Percentiles rank a stretch among this genome's conserved stretches.
Conservation (phyloP, 495 filamentous ascomycete genomes). For the Neohortaea acidophila region DNA sequence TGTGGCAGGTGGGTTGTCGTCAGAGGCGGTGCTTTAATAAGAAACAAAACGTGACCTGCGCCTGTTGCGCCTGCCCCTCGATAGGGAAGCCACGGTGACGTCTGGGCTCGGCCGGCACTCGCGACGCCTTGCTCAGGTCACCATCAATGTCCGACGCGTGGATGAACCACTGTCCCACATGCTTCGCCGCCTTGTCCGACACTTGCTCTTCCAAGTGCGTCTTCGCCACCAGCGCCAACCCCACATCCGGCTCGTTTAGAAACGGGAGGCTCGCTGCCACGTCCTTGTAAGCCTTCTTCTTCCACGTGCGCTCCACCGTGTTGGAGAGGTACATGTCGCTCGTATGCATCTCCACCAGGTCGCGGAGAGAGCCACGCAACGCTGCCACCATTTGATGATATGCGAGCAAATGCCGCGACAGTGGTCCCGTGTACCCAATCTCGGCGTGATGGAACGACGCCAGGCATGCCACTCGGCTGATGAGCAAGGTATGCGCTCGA, state of each 20-base stretch:
- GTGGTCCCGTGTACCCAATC: constrained; percentile 86
- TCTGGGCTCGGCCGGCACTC: too few relatives aligned
- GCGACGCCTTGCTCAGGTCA: constrained; percentile 67
- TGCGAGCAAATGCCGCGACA: constrained; percentile 75
- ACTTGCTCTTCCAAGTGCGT: constrained; percentile 77
- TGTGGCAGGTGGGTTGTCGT: too few relatives aligned
- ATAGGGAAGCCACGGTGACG: too few relatives aligned
- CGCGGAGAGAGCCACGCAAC: constrained; percentile 61
- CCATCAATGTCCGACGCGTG: constrained; percentile 57
- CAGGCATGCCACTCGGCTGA: constrained; percentile 72
- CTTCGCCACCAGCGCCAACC: constrained; percentile 74
- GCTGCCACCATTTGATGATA: constrained; percentile 72
- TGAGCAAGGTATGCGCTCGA: constrained; percentile 47
- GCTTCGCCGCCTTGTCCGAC: constrained; percentile 45
- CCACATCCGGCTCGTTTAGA: constrained; percentile 65
- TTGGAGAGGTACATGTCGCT: constrained; percentile 64
- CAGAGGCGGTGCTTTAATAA: too few relatives aligned
- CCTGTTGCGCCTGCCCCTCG: too few relatives aligned
- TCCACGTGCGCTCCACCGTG: constrained; percentile 42
- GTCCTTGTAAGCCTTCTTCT: constrained; percentile 49
- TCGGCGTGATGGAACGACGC: constrained; percentile 64
- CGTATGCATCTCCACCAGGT: constrained; percentile 60
- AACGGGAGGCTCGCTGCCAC: constrained; percentile 70
- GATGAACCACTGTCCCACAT: constrained; percentile 54
- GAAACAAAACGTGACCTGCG: too few relatives aligned